Evolutionary conservation across 192 early-diverging fungal genomes (phyloP), one percentile per base, ranked within the genome.

Genomic region (Funneliformis mosseae): DNA sequence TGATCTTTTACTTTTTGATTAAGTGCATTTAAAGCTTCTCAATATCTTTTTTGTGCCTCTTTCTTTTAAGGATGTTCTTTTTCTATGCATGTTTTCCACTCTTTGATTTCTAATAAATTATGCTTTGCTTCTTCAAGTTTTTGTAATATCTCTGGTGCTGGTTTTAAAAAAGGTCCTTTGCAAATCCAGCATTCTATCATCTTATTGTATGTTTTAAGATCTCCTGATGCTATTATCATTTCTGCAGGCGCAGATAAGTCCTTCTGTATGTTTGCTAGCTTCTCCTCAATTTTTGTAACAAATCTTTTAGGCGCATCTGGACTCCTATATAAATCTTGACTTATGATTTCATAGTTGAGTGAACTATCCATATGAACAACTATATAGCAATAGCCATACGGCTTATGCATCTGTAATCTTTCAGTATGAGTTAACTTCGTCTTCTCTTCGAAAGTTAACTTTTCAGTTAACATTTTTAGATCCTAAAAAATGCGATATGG

Each of bases 271-370:
- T 61, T 21, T 76, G 2, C 59, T 18, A 62, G 28, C 41, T 76
- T 59, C 28, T 62, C 59, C 28, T 76, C 74, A 62, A 76, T 23
- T 63, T 76, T 76, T 14, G 60, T 59, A 5, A 76, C 60, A 27
- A 76, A 76, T 62, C 59, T 76, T 76, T 76, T 10, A 33, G 62
- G 61, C 14, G 55, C 55, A 76, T 76, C n/a, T 38, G 74, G 74
- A 4, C 27, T 59, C 62, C 74, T 76, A 76, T 76, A 76, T 63
- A 76, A 63, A 76, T 76, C 60, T 3, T 76, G 42, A 33, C 74
- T 76, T 42, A 43, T 76, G 39, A 76, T 76, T 39, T 76, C 59
- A 76, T 76, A 76, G 62, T 76, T 76, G 21, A 8, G 14, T n/a
- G 38, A 76, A 76, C 27, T 76, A 62, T 76, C 45, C 27, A 76